Percentiles rank a stretch among this genome's conserved stretches.
These are phyloP conservation scores for Retiboletus flavoniger DNA, from an alignment of 1,284 basidiomycete species.

Conservation along the genomic window DNA sequence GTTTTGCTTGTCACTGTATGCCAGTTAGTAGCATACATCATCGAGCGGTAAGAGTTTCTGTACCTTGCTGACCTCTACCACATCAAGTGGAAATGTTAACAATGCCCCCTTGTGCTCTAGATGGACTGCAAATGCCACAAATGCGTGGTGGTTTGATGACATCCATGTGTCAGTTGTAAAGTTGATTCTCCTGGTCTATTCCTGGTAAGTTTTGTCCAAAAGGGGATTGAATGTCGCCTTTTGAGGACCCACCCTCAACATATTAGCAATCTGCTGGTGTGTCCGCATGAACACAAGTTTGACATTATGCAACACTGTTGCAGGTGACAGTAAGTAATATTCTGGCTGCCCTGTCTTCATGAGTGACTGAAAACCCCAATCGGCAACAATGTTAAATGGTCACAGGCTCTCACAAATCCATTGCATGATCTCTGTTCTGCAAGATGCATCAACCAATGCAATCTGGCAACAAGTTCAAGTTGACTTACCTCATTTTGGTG, in stretches of 20 bases:
- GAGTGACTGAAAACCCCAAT: slow-evolving; percentile 21
- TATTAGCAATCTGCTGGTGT: background rate
- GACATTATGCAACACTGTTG: background rate
- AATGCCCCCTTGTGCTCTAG: background rate
- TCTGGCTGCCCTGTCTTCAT: slow-evolving; percentile 5
- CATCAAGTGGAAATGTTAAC: background rate
- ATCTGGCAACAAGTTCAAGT: too few relatives aligned
- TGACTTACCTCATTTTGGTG: slow-evolving; percentile 8
- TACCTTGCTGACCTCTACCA: background rate
- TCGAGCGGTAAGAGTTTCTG: background rate
- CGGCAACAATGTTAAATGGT: slow-evolving; percentile 28
- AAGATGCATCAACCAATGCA: background rate
- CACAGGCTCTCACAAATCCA: slow-evolving; percentile 27
- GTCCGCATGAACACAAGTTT: background rate
- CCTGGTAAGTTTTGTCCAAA: background rate
- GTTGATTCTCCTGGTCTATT: background rate
- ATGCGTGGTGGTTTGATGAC: background rate
- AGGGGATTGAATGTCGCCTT: too few relatives aligned
- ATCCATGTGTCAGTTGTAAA: background rate
- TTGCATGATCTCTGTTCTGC: slow-evolving; percentile 23
- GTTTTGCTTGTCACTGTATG: background rate
- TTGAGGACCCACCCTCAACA: background rate
- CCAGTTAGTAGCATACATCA: background rate
- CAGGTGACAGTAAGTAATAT: too few relatives aligned
- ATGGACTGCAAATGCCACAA: background rate